Conservation (phyloP, 306 rosid species). For the Vigna reflexopilosa region DNA sequence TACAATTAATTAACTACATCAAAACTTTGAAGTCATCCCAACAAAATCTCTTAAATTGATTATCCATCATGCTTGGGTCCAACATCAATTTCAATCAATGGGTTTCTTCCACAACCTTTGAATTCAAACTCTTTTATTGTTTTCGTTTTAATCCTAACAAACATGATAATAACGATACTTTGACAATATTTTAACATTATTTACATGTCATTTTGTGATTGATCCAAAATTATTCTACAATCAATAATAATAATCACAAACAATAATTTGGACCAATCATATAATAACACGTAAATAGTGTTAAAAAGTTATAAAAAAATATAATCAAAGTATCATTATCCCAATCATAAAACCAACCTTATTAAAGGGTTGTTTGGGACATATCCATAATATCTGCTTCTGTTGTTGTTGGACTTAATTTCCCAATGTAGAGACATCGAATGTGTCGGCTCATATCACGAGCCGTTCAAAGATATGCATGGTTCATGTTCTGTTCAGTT, state of each 20-base stretch:
- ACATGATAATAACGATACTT: too few relatives aligned
- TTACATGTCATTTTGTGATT: too few relatives aligned
- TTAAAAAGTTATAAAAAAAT: too few relatives aligned
- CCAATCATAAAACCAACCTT: neutral
- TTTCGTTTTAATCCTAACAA: constrained; percentile 1
- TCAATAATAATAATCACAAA: too few relatives aligned
- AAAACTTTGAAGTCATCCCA: neutral
- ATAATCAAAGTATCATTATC: too few relatives aligned
- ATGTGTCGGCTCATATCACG: neutral
- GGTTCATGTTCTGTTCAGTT: neutral
- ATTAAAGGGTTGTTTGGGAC: neutral
- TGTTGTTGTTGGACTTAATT: constrained; percentile 19
- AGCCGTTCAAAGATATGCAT: neutral
- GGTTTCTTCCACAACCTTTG: constrained; percentile 29
- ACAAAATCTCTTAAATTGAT: constrained; percentile 10
- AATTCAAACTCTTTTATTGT: neutral
- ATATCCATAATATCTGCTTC: neutral
- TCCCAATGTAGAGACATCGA: neutral
- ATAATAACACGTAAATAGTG: too few relatives aligned
- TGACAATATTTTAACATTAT: too few relatives aligned
- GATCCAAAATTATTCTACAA: too few relatives aligned
- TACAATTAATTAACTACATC: neutral
- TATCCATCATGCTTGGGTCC: constrained; percentile 17
- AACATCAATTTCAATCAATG: constrained; percentile 16
- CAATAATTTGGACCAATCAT: too few relatives aligned